Evolutionary conservation across 768 basidiomycete genomes (phyloP), one percentile per base, ranked within the genome.

Genomic region (Pluteus cervinus): DNA sequence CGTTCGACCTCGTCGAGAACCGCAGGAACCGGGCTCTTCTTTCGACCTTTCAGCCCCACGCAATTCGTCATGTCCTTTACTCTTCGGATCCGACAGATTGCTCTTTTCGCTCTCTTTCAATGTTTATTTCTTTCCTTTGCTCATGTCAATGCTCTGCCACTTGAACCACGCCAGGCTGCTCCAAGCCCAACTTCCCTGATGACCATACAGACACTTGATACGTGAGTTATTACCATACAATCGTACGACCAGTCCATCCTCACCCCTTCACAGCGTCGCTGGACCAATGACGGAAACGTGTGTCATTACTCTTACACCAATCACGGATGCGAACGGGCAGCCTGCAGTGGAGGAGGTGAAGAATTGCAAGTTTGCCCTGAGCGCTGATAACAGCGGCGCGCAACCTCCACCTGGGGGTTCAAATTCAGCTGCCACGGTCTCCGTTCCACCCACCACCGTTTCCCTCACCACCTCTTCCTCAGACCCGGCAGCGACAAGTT

Each of bases 271-370:
- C 43, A 79, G 78, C 36, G 40, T 65, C 30, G 60, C 66, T 39
- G 79, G 80, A 12, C 54, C 57, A 20, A 58, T 77, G 55, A 73
- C 63, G 28, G 65, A 77, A 60, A 76, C 68, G n/a, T 84, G 81
- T 52, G 62, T 69, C 7, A 59, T 77, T 33, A 71, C 73, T 7
- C 62, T 81, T 32, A 78, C 71, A 4, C 79, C 75, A 5, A 63
- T 72, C 29, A 70, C 62, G 35, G 72, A 68, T 46, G 51, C 55
- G 3, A 58, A 68, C 45, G 79, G 78, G 12, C 48, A 68, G n/a
- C 59, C 61, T 29, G 67, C 66, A 10, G 62, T 80, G 15, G 59
- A 67, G 48, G 70, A 80, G 47, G 69, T 79, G 33, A 61, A 60
- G 46, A 66, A 62, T 21, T 83, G 81, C 50, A 72, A 68, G 17